These are phyloP conservation scores for Dacryopinax primogenitus DNA, from an alignment of 768 basidiomycete genomes.

Conservation along the genomic window DNA sequence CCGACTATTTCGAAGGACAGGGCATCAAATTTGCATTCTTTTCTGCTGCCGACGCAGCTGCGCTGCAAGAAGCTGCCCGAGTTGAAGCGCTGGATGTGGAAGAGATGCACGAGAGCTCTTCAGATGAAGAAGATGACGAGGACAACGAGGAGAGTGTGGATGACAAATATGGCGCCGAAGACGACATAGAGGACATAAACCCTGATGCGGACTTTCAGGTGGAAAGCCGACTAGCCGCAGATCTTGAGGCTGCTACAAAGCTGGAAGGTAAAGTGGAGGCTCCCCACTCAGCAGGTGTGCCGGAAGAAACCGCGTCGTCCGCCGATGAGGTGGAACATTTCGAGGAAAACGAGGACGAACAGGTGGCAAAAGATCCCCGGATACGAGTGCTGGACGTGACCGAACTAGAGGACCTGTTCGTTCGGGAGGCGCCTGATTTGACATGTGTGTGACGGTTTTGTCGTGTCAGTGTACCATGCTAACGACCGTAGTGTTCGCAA, in stretches of 20 bases:
- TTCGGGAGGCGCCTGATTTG: slow-evolving; percentile 55
- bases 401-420: slow-evolving; percentile 77
- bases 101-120: slow-evolving; percentile 14
- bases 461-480: slow-evolving; percentile 10
- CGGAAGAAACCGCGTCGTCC: slow-evolving; percentile 27
- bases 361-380: slow-evolving; percentile 38
- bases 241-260: slow-evolving; percentile 15
- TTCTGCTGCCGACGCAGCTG: slow-evolving; percentile 78
- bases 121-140: slow-evolving; percentile 21
- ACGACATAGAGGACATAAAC: slow-evolving; percentile 17
- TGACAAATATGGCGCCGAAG: slow-evolving; percentile 19
- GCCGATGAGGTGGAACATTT: slow-evolving; percentile 39
- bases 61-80: slow-evolving; percentile 61
- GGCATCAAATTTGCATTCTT: slow-evolving; percentile 78
- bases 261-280: slow-evolving; percentile 18
- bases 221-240: slow-evolving; percentile 20
- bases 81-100: slow-evolving; percentile 21
- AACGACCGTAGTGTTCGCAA: slow-evolving; percentile 44
- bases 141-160: slow-evolving; percentile 18
- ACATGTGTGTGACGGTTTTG: slow-evolving; percentile 35
- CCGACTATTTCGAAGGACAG: slow-evolving; percentile 73
- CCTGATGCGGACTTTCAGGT: slow-evolving; percentile 20
- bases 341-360: slow-evolving; percentile 24
- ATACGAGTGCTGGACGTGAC: slow-evolving; percentile 69
- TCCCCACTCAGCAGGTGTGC: slow-evolving; percentile 22